Evolutionary conservation across 140 eudicot species (phyloP), one percentile per base, ranked within the genome.

Genomic region (Flaveria floridana): DNA sequence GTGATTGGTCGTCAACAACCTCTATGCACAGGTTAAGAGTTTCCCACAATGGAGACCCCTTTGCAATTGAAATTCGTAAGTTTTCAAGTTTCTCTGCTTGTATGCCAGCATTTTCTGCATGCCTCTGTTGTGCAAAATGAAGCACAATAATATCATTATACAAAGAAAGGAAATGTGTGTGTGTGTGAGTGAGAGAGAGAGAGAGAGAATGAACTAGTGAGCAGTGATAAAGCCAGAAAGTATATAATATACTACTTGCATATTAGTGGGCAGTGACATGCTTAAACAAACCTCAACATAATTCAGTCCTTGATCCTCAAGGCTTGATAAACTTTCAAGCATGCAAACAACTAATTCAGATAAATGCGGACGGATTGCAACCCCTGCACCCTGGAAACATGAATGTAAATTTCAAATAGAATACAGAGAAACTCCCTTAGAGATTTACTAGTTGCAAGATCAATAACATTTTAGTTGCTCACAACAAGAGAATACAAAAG

Each of bases 311-410:
- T 90, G 99, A 81, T 94, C 99, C 79, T 94, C 99, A 46, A 94
- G 95, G 85, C 99, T 94, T 73, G 99, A 94, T 77, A 94, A 85
- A 80, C 99, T 88, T 84, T 94, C 99, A 82, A 94, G 86, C 99
- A 94, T 94, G 86, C 99, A 94, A 82, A 90, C 85, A 70, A 88
- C 96, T 55, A 94, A 83, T 82, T 94, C 97, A 51, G 91, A 85
- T 71, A 94, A 71, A 85, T 90, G 96, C 48, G 99, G 94, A 77
- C 97, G 97, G 72, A 94, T 85, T 44, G 97, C 97, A 77, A 81
- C 44, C 37, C 99, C 99, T 63, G 99, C 92, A 74, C 97, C 99
- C 97, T 90, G 91, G 69, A 82, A 58, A 63, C 26, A 80, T 58
- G 16, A 79, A 74, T 7, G 12, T 20, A 21, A 47, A 67, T 3